Evolutionary conservation across 805 yeast genomes (phyloP), one percentile per base, ranked within the genome.

Genomic region (Schwanniomyces sp.): DNA sequence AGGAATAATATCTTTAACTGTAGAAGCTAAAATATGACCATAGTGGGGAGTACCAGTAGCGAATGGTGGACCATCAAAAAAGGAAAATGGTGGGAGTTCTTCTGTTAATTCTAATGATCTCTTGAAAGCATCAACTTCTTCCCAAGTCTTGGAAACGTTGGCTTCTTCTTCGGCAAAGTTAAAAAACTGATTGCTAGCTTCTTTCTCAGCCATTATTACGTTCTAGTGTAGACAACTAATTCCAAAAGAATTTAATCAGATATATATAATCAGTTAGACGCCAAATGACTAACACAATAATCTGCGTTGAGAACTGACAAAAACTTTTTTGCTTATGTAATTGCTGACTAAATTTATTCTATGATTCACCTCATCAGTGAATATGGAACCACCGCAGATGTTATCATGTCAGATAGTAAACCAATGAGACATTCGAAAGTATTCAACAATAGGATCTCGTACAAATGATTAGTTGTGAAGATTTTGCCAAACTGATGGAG

Each of bases 21-120:
- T 94, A 34, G 98, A 94, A 2, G 98, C 95, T 69, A 94, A 75
- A 63, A 94, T 86, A 65, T 94, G 99, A 53, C 99, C 99, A 67
- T 94, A 95, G 69, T 94, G 99, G 39, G 99, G 99, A 32, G 97
- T 89, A 63, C 99, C 99, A 1, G 99, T 94, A 48, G 99, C 99
- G 70, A 94, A 94, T 58, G 99, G 99, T 7, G 99, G 99, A 26
- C 99, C 99, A 73, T 94, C 99, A 63, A 88, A 94, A 69, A 94
- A 94, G 34, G 97, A 82, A 68, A 91, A 94, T 49, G 85, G 86
- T 30, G 96, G 94, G 56, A 83, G 81, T 47, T 82, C 98, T 65
- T 92, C 79, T 40, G 95, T 88, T 57, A 91, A 76, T 64, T 91
- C 84, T 54, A 90, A 67, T 27, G 95, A 83, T 39, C 88, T 85